Base-by-base conservation (phyloP, 2,329 filamentous ascomycete genomes). In the Byssochlamys sp. region DNA sequence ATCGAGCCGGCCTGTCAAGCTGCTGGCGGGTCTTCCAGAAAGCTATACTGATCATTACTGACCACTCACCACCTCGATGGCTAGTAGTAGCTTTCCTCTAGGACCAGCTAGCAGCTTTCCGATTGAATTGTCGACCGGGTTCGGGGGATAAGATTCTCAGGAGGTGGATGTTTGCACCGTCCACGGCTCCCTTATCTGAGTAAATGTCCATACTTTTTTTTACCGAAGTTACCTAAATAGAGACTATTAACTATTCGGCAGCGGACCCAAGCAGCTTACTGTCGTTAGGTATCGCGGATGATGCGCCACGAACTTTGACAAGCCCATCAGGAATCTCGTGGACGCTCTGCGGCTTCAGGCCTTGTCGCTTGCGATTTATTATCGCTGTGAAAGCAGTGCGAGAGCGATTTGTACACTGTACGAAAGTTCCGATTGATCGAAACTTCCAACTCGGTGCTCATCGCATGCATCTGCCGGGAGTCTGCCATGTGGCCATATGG, bases 401-500 rank as follows among this genome's bases (percentile, higher is more conserved):
- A n/a, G 4, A 4, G 19, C 39, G n/a, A 45, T 24, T 19, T 14
- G 5, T 24, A 19, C n/a, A 45, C 14, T 39, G 35, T 39, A 19
- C n/a, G 19, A 45, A n/a, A 45, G 5, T 45, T 7, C 14, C 14
- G 39, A n/a, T 14, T 19, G 19, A 45, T 19, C 19, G 12, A 45
- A 45, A 19, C 1, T 19, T 45, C 39, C 2, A 45, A 45, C 39
- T 19, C n/a, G n/a, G 39, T 45, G 14, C 9, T 45, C 39, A 45
- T 45, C 39, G 39, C 39, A 45, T 45, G 39, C 39, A 51, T 51
- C 49, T 51, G 49, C 49, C 49, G 9, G 25, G 5, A 2, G 29
- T 26, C 29, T 49, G 54, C 54, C 54, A 55, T 55, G 54, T 55
- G 54, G 54, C 39, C 54, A 35, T 33, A 50, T 50, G 14, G 26